Conservation (phyloP, 257 asterid species). For the Marsdenia floribunda region DNA sequence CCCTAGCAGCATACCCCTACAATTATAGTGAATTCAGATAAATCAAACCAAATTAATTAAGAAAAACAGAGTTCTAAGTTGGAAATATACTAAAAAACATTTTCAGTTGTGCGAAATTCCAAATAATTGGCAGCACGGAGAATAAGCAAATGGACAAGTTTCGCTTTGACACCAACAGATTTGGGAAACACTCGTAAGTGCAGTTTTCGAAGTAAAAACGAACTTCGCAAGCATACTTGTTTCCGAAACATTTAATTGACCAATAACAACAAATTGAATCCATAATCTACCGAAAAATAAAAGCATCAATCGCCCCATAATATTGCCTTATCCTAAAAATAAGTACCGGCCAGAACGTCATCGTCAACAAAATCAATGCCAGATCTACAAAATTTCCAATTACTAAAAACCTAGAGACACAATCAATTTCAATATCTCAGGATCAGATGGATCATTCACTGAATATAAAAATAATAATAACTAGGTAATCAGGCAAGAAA, state of each 20-base stretch:
- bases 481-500: not conserved
- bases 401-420: not conserved
- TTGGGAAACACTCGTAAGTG: not conserved
- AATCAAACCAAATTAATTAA: not conserved
- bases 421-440: not conserved
- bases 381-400: not conserved
- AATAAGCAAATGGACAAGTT: not conserved
- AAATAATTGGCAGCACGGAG: not conserved
- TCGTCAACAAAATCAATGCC: not conserved
- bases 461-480: not conserved
- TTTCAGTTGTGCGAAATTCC: not conserved
- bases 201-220: not conserved
- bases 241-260: not conserved
- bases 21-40: not conserved
- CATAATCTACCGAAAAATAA: not conserved
- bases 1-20: conserved; percentile 98
- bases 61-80: not conserved
- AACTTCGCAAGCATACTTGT: not conserved
- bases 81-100: not conserved
- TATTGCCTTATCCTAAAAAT: not conserved
- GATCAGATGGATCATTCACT: not conserved
- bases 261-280: not conserved
- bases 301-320: not conserved
- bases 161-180: not conserved
- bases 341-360: not conserved